phyloP scores from a whole-genome alignment of 1,284 basidiomycete genomes.

The Cutaneotrichosporon cavernicola region DNA sequence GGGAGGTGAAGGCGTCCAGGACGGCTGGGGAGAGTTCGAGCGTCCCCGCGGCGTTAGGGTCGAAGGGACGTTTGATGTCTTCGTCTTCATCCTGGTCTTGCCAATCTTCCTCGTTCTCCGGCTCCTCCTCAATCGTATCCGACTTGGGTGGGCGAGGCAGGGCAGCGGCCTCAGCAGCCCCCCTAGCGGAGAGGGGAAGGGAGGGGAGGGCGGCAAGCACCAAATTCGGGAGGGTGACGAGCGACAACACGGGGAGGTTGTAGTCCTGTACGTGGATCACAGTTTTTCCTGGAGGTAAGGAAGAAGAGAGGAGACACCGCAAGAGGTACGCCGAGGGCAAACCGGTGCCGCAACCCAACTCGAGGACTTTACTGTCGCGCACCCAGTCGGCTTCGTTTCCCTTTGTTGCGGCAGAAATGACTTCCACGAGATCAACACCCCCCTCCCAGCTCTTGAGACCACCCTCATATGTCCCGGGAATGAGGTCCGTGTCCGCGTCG shows the following conservation, averaged over 20 bases:
- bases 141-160: slow-evolving; percentile 8
- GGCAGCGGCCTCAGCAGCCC: slow-evolving; percentile 34
- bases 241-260: slow-evolving; percentile 75
- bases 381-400: slow-evolving; percentile 33
- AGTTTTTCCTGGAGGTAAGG: slow-evolving; percentile 42
- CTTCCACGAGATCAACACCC: slow-evolving; percentile 75
- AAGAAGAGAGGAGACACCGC: slow-evolving; percentile 59
- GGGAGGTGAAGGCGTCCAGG: slow-evolving; percentile 63
- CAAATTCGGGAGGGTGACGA: slow-evolving; percentile 84
- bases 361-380: slow-evolving; percentile 61
- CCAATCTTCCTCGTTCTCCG: slow-evolving; percentile 27
- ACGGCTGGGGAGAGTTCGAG: slow-evolving; percentile 66
- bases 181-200: slow-evolving; percentile 29
- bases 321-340: slow-evolving; percentile 77
- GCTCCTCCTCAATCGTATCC: slow-evolving; percentile 9
- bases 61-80: slow-evolving; percentile 28
- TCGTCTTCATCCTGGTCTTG: slow-evolving; percentile 17
- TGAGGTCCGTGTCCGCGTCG: slow-evolving; percentile 81
- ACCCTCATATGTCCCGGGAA: slow-evolving; percentile 91
- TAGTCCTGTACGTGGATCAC: slow-evolving; percentile 90
- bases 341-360: slow-evolving; percentile 92
- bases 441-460: slow-evolving; percentile 99
- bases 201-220: slow-evolving; percentile 60
- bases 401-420: slow-evolving; percentile 21
- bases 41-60: slow-evolving; percentile 48